A percentile compares a stretch with the other conserved stretches of the same genome.
phyloP scores from a whole-genome alignment of 495 filamentous ascomycete species.

The Neurospora sp. region DNA sequence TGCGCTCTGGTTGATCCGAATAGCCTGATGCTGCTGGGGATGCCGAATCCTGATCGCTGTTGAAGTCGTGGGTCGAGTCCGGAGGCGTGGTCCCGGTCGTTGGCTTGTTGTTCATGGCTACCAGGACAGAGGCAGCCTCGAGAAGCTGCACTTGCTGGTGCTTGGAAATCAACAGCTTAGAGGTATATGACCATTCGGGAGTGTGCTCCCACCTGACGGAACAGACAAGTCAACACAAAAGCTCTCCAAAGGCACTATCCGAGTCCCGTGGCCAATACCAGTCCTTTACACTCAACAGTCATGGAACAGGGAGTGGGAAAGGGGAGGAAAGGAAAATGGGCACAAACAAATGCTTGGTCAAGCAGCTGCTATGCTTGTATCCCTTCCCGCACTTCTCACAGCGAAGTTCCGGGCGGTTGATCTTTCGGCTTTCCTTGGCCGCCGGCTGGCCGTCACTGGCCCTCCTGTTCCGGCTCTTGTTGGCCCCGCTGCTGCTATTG shows the following conservation, averaged over 20 bases:
- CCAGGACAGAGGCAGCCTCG: constrained; percentile 88
- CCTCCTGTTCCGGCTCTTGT: constrained; percentile 63
- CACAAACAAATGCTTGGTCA: constrained; percentile 99
- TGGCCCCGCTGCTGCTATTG: constrained; percentile 50
- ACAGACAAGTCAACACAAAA: constrained; percentile 34
- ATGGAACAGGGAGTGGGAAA: constrained; percentile 28
- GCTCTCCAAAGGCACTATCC: constrained; percentile 14
- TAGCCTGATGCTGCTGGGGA: constrained; percentile 71
- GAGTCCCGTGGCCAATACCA: constrained; percentile 10
- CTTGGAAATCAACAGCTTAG: constrained; percentile 97
- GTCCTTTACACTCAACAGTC: constrained; percentile 14
- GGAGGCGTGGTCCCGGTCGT: constrained; percentile 45
- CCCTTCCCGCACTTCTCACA: constrained; percentile 99
- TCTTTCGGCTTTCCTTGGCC: constrained; percentile 64
- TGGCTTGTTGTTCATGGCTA: constrained; percentile 68
- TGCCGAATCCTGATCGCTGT: constrained; percentile 71
- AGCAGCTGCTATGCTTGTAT: constrained; percentile 99
- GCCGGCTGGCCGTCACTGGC: constrained; percentile 80
- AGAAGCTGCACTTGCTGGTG: constrained; percentile 98
- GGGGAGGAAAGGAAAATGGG: constrained; percentile 42
- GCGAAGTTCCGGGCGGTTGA: constrained; percentile 70
- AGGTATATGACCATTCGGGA: constrained; percentile 95
- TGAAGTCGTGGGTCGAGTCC: constrained; percentile 50
- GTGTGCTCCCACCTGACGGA: constrained; percentile 93
- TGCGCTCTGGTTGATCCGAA: constrained; percentile 61